Evolutionary conservation across 495 filamentous ascomycete species (phyloP).

Genomic region (Penicillium soppii): DNA sequence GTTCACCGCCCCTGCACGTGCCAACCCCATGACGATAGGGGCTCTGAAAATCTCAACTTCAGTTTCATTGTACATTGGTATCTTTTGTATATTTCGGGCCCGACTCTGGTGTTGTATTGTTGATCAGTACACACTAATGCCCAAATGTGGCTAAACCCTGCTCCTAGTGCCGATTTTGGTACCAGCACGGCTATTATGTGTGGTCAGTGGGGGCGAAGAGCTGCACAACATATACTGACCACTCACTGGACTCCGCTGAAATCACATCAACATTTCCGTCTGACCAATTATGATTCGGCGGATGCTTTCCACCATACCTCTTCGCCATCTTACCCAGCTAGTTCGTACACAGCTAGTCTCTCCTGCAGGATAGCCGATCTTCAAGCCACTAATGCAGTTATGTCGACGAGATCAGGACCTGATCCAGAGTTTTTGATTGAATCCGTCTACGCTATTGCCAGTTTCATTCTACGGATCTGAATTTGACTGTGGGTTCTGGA

Average conservation of each 20-base stretch:
- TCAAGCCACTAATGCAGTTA: slow-evolving; percentile 21
- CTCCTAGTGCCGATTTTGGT: slow-evolving; percentile 11
- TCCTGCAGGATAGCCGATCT: slow-evolving; percentile 30
- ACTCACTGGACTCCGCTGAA: slow-evolving; percentile 9
- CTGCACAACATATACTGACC: slow-evolving; percentile 28
- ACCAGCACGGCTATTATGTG: not conserved
- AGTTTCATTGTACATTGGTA: too few relatives aligned
- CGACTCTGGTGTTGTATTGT: not conserved
- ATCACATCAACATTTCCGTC: slow-evolving; percentile 3
- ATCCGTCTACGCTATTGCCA: slow-evolving; percentile 11
- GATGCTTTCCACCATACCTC: slow-evolving; percentile 10
- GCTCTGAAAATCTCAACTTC: too few relatives aligned
- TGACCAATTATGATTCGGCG: slow-evolving; percentile 17
- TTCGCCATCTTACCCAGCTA: slow-evolving; percentile 22
- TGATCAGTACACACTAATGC: not conserved
- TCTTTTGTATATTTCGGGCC: too few relatives aligned
- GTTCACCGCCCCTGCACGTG: slow-evolving; percentile 10
- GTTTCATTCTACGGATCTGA: not conserved
- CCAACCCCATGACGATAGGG: not conserved
- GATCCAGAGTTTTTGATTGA: slow-evolving; percentile 7
- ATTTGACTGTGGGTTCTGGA: slow-evolving; percentile 21
- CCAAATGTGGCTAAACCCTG: slow-evolving; percentile 9
- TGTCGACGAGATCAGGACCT: slow-evolving; percentile 14
- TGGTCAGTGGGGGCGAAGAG: slow-evolving; percentile 12
- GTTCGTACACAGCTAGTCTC: too few relatives aligned